Evolutionary conservation across 345 rosid species (phyloP).

Genomic region (Brassica nigra): DNA sequence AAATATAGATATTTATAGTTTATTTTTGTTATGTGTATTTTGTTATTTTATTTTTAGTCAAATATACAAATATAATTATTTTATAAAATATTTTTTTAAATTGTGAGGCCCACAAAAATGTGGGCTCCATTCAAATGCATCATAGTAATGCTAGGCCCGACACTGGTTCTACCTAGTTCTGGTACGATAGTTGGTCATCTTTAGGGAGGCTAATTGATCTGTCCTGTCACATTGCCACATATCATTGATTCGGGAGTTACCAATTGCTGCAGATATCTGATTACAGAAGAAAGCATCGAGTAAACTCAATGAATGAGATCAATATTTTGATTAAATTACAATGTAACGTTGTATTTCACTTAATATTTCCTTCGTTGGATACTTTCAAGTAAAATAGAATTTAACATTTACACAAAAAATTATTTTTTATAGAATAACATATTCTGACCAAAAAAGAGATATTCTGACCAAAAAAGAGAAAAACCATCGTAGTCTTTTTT

Average conservation of each 20-base stretch:
- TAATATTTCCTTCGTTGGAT: background rate
- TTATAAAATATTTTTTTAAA: too few relatives aligned
- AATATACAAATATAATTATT: too few relatives aligned
- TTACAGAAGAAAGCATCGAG: background rate
- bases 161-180: background rate
- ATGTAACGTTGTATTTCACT: background rate
- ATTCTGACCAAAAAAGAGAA: background rate
- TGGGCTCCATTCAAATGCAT: too few relatives aligned
- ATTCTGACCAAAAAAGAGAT: background rate
- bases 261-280: background rate
- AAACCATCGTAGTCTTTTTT: background rate
- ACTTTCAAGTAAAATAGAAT: background rate
- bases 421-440: background rate
- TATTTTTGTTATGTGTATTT: too few relatives aligned
- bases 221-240: background rate
- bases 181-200: background rate
- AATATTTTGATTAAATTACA: background rate
- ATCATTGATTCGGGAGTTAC: background rate
- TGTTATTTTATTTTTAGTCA: too few relatives aligned
- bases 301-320: background rate
- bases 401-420: background rate
- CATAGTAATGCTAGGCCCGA: too few relatives aligned
- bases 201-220: too few relatives aligned
- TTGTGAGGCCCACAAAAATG: too few relatives aligned
- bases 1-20: too few relatives aligned